Evolutionary conservation across 2,329 filamentous ascomycete genomes (phyloP).

Genomic region (Diaporthe vexans): DNA sequence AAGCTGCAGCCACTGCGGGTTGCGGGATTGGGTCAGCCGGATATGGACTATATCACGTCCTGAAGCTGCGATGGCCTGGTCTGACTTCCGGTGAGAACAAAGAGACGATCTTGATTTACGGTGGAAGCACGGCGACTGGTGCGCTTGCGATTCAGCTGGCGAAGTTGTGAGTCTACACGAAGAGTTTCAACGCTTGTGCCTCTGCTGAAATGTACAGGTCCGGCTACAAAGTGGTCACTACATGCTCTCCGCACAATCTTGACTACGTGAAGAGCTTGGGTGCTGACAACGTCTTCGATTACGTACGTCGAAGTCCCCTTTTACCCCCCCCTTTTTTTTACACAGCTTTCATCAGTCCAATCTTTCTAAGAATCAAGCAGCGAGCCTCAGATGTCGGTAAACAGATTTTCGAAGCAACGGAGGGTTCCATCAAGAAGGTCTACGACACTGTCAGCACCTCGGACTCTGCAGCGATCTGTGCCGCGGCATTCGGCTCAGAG

Average conservation of each 20-base stretch:
- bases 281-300: constrained; percentile 59
- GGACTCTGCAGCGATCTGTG: constrained; percentile 29
- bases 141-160: constrained; percentile 36
- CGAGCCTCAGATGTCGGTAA: constrained; percentile 55
- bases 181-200: too few relatives aligned
- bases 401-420: constrained; percentile 53
- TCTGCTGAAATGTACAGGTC: constrained; percentile 23
- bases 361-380: too few relatives aligned
- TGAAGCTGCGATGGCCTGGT: constrained; percentile 9
- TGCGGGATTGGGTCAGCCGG: constrained; percentile 21
- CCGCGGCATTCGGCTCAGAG: constrained; percentile 1
- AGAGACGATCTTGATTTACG: constrained; percentile 33
- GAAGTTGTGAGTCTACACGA: constrained; percentile 18
- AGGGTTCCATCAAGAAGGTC: constrained; percentile 52
- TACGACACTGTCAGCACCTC: constrained; percentile 36
- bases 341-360: too few relatives aligned
- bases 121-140: constrained; percentile 37
- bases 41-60: constrained; percentile 10
- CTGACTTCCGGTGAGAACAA: not conserved
- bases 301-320: constrained; percentile 30
- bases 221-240: constrained; percentile 39
- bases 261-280: constrained; percentile 55
- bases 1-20: constrained; percentile 15
- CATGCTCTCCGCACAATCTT: constrained; percentile 49
- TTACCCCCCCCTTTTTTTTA: too few relatives aligned